A percentile compares a stretch with the other conserved stretches of the same genome.
These are phyloP conservation scores for Trichomonas gallinae DNA, from an alignment of 208 protist species.

Conservation along the genomic window DNA sequence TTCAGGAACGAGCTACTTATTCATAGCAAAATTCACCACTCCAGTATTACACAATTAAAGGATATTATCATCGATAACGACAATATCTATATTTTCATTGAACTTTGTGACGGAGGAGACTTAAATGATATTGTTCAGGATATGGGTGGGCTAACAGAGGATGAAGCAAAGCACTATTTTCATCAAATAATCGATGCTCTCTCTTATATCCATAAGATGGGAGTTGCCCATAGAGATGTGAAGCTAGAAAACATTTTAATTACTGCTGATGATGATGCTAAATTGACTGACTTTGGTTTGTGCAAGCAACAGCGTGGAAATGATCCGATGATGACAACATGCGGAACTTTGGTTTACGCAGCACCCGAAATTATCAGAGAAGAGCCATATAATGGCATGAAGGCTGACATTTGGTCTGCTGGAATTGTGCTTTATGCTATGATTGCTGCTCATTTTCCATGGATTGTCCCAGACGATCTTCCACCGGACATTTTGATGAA, in stretches of 20 bases:
- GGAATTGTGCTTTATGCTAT: background rate
- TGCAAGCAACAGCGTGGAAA: background rate
- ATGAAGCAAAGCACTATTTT: background rate
- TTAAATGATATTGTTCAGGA: background rate
- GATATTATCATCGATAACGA: background rate
- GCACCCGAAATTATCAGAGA: background rate
- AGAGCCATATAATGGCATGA: background rate
- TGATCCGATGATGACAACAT: background rate
- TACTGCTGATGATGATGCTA: background rate
- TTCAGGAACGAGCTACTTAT: background rate
- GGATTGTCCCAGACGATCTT: background rate
- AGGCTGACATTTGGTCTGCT: constrained; percentile 13
- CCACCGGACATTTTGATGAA: background rate
- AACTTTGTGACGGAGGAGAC: background rate
- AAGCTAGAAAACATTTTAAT: constrained; percentile 2
- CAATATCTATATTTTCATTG: background rate
- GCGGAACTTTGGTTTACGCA: background rate
- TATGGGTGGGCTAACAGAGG: background rate
- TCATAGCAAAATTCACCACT: background rate
- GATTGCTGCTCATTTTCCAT: constrained; percentile 5
- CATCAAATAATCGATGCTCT: background rate
- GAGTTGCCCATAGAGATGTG: background rate
- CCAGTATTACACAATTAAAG: background rate
- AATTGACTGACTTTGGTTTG: background rate
- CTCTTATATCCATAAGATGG: background rate